Conservation (phyloP, 352 stramenopile species). For the Globisporangium polare region DNA sequence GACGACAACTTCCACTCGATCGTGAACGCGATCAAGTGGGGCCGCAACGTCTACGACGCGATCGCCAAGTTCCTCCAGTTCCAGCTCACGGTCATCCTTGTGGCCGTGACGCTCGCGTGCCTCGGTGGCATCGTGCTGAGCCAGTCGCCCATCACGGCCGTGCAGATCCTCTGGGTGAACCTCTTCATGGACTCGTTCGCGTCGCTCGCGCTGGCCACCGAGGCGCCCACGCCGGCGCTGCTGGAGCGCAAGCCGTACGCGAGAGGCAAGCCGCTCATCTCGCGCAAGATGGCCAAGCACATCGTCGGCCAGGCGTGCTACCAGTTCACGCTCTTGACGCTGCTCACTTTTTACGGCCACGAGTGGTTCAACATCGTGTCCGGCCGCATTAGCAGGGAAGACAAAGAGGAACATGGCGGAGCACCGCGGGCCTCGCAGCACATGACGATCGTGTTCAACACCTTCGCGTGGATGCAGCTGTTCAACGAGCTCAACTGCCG, state of each 20-base stretch:
- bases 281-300: constrained; percentile 81
- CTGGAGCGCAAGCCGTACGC: constrained; percentile 76
- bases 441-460: constrained; percentile 97
- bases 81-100: constrained; percentile 91
- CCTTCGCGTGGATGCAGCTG: constrained; percentile 97
- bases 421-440: constrained; percentile 48
- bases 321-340: constrained; percentile 72
- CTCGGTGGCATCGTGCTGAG: constrained; percentile 59
- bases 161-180: constrained; percentile 94
- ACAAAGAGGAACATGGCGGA: constrained; percentile 1
- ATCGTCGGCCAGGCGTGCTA: constrained; percentile 81
- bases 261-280: constrained; percentile 74
- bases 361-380: constrained; percentile 17
- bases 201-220: constrained; percentile 86
- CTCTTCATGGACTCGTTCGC: constrained; percentile 93
- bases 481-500: constrained; percentile 87
- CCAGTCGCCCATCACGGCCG: constrained; percentile 73
- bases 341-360: constrained; percentile 53
- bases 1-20: constrained; percentile 93
- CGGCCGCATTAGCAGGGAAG: neutral
- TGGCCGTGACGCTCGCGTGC: constrained; percentile 81
- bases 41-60: constrained; percentile 91
- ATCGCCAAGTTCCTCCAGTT: constrained; percentile 94
- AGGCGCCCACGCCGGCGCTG: constrained; percentile 68
- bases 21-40: constrained; percentile 90